phyloP scores from a whole-genome alignment of 768 basidiomycete genomes.

The Imleria badia region DNA sequence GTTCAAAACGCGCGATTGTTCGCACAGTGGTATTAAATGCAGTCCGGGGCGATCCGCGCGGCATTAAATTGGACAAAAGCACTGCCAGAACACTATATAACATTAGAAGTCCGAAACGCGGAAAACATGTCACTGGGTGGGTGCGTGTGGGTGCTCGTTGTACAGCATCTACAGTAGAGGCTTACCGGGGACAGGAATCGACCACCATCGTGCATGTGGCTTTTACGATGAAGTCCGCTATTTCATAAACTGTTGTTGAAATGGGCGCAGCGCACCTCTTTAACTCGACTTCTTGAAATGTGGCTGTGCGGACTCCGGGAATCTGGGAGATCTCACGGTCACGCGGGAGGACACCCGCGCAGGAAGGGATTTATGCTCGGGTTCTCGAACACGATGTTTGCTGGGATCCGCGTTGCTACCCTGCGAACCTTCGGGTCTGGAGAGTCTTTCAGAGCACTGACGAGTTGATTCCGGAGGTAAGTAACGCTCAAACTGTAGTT shows the following conservation, averaged over 20 bases:
- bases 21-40: neutral
- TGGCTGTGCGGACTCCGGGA: too few relatives aligned
- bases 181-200: neutral
- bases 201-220: neutral
- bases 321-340: too few relatives aligned
- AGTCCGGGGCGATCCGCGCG: neutral
- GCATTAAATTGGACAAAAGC: neutral
- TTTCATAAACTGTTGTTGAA: too few relatives aligned
- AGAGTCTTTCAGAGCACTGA: slow-evolving; percentile 25
- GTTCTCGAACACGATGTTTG: slow-evolving; percentile 36
- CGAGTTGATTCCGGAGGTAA: slow-evolving; percentile 20
- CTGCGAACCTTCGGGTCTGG: slow-evolving; percentile 21
- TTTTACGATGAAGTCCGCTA: neutral
- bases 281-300: neutral
- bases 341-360: neutral
- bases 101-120: neutral
- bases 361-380: slow-evolving; percentile 29
- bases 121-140: neutral
- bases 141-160: neutral
- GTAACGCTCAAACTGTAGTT: slow-evolving; percentile 24
- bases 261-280: too few relatives aligned
- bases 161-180: neutral
- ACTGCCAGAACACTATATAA: too few relatives aligned
- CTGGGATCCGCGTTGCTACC: slow-evolving; percentile 22
- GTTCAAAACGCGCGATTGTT: neutral